Conservation (phyloP, 495 filamentous ascomycete genomes). For the Penicillium daleae region DNA sequence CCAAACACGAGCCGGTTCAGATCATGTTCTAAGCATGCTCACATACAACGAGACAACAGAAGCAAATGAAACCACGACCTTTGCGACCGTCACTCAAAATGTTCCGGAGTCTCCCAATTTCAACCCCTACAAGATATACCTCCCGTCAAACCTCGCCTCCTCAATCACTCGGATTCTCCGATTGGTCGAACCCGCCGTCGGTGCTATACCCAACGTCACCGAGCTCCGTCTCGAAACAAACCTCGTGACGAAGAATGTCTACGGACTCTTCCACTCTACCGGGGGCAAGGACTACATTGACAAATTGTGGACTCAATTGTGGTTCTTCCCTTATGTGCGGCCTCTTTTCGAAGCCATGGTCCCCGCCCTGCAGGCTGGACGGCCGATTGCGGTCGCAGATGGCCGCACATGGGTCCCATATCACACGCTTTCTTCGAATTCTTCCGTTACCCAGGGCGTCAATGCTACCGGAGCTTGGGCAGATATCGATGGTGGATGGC, state of each 20-base stretch:
- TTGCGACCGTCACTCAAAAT: conserved; percentile 9
- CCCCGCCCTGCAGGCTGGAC: background rate
- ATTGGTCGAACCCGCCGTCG: conserved; percentile 8
- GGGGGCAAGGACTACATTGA: conserved; percentile 20
- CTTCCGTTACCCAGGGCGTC: background rate
- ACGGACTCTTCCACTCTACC: conserved; percentile 21
- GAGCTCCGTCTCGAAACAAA: conserved; percentile 17
- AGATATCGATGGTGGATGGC: conserved; percentile 14
- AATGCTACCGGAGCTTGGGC: conserved; percentile 11
- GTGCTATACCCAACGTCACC: conserved; percentile 5
- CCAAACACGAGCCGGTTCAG: conserved; percentile 22
- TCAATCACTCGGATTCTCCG: conserved; percentile 11
- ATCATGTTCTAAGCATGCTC: conserved; percentile 16
- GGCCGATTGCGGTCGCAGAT: conserved; percentile 12
- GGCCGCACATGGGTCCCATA: conserved; percentile 16
- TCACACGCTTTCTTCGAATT: conserved; percentile 11
- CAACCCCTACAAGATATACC: conserved; percentile 13
- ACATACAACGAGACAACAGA: conserved; percentile 6
- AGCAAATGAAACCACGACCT: background rate
- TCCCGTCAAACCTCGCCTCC: conserved; percentile 11
- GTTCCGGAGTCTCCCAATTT: conserved; percentile 8
- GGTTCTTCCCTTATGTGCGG: conserved; percentile 17
- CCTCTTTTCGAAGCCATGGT: conserved; percentile 12
- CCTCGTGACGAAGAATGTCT: conserved; percentile 19
- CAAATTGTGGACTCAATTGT: conserved; percentile 14